A percentile compares a stretch with the other conserved stretches of the same genome.
Conservation (phyloP, 352 stramenopile species). For the Thraustotheca clavata region DNA sequence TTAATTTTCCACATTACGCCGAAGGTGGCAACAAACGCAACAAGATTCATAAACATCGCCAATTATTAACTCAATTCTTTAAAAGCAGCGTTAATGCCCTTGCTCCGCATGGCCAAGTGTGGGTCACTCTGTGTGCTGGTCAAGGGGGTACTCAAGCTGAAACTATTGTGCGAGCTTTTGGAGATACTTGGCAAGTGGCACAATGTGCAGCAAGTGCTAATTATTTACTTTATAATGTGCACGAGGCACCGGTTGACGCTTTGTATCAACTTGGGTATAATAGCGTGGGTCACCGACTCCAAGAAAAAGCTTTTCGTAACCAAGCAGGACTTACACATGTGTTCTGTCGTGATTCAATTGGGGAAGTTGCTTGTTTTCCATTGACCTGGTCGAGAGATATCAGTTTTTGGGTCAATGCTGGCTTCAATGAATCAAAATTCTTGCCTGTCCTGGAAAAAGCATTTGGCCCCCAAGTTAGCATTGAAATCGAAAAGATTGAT, state of each 20-base stretch:
- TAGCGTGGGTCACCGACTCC: conserved; percentile 69
- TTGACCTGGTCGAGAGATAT: conserved; percentile 58
- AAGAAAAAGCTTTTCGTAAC: conserved; percentile 67
- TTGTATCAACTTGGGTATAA: conserved; percentile 62
- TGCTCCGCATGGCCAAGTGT: conserved; percentile 48
- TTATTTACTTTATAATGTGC: conserved; percentile 50
- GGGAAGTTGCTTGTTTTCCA: conserved; percentile 35
- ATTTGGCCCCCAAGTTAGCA: conserved; percentile 36
- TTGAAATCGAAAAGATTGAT: conserved; percentile 40
- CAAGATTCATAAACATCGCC: conserved; percentile 76
- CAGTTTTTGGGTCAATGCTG: conserved; percentile 68
- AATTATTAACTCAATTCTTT: conserved; percentile 74
- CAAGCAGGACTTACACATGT: conserved; percentile 56
- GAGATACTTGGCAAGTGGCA: conserved; percentile 77
- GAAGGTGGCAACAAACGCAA: conserved; percentile 66
- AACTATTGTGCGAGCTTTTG: conserved; percentile 40
- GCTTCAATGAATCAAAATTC: conserved; percentile 47
- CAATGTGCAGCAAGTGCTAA: conserved; percentile 45
- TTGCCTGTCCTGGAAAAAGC: conserved; percentile 30
- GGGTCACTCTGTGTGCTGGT: conserved; percentile 70
- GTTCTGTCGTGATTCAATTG: conserved; percentile 43
- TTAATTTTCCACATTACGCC: conserved; percentile 82
- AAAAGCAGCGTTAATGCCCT: conserved; percentile 47
- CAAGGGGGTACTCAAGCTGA: conserved; percentile 73
- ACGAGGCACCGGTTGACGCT: conserved; percentile 50